Conservation (phyloP, 148 eudicot genomes). For the Rhododendron mucronatum region DNA sequence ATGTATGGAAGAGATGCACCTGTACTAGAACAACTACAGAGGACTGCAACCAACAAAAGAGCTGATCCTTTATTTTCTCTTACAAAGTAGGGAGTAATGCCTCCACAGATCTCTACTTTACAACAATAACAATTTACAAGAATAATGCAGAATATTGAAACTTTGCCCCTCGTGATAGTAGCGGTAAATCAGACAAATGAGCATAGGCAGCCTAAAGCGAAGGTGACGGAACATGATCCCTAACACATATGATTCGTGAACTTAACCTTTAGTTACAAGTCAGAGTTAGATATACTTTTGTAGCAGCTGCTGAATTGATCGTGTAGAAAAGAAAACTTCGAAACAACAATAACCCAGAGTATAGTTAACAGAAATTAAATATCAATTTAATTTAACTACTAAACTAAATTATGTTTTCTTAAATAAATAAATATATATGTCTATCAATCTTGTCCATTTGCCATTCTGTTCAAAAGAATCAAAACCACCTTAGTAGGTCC, state of each 20-base stretch:
- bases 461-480: not conserved
- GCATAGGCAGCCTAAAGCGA: not conserved
- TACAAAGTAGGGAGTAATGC: not conserved
- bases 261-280: not conserved
- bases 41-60: not conserved
- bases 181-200: not conserved
- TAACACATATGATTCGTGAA: not conserved
- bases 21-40: not conserved
- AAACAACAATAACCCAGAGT: too few relatives aligned
- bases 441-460: not conserved
- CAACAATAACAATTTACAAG: not conserved
- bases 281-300: too few relatives aligned
- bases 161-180: not conserved
- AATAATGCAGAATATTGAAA: not conserved
- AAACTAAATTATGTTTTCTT: too few relatives aligned
- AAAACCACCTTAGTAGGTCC: not conserved
- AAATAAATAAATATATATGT: not conserved
- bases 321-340: too few relatives aligned
- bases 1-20: too few relatives aligned
- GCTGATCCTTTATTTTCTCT: not conserved
- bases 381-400: too few relatives aligned
- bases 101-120: not conserved
- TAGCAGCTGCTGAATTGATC: too few relatives aligned
- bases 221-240: not conserved
- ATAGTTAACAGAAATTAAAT: too few relatives aligned